Evolutionary conservation across 495 filamentous ascomycete species (phyloP).

Genomic region (Hyaloscypha finlandica): DNA sequence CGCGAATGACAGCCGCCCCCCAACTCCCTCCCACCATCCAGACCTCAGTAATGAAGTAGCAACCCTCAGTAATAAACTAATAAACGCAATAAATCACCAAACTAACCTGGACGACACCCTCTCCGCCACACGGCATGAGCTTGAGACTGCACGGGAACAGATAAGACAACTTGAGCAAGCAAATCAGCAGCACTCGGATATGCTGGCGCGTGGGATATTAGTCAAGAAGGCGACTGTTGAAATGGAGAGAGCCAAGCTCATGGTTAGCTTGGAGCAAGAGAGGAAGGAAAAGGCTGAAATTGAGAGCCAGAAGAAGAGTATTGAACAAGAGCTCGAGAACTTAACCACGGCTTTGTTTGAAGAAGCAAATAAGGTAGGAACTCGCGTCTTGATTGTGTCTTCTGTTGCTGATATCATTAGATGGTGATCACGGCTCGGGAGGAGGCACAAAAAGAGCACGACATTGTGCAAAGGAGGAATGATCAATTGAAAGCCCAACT

Average conservation of each 20-base stretch:
- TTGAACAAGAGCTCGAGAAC: constrained; percentile 83
- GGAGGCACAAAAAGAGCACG: constrained; percentile 66
- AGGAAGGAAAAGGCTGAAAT: constrained; percentile 54
- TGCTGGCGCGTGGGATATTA: constrained; percentile 70
- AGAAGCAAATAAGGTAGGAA: constrained; percentile 80
- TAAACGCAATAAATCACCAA: constrained; percentile 97
- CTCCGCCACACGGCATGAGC: constrained; percentile 75
- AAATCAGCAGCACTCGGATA: constrained; percentile 65
- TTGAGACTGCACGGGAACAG: constrained; percentile 71
- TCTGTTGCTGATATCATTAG: constrained; percentile 46
- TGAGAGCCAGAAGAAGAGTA: constrained; percentile 72
- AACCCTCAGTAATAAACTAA: constrained; percentile 88
- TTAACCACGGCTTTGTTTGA: constrained; percentile 90
- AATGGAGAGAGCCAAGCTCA: constrained; percentile 64
- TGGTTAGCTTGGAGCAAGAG: constrained; percentile 66
- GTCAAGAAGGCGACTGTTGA: constrained; percentile 70
- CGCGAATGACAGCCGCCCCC: constrained; percentile 16
- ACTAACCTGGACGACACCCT: constrained; percentile 89
- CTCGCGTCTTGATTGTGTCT: constrained; percentile 6
- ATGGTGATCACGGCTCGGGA: constrained; percentile 84
- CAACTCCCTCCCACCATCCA: constrained; percentile 29
- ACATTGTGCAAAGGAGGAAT: constrained; percentile 73
- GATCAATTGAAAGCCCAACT: constrained; percentile 78
- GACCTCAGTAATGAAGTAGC: constrained; percentile 71
- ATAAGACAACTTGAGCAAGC: constrained; percentile 67